These are phyloP conservation scores for Dendrobium officinale DNA, from an alignment of 106 monocot species.

Conservation along the genomic window DNA sequence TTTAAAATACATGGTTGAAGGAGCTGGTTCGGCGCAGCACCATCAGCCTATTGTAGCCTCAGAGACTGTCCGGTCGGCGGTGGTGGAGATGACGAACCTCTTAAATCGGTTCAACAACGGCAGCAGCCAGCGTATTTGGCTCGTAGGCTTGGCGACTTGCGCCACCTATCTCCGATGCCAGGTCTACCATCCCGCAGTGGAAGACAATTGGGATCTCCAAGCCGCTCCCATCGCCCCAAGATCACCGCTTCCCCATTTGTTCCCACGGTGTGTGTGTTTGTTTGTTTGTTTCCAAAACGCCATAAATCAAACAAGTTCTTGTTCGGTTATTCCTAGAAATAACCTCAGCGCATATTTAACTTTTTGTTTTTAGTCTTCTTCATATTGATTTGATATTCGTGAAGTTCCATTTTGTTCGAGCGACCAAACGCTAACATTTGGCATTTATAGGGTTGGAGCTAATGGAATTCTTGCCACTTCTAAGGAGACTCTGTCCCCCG, in stretches of 20 bases:
- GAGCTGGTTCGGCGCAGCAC: not conserved
- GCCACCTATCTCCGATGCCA: slow-evolving; percentile 82
- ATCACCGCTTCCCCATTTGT: slow-evolving; percentile 17
- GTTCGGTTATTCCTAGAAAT: not conserved
- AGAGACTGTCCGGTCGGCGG: slow-evolving; percentile 17
- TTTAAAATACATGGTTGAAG: slow-evolving; percentile 71
- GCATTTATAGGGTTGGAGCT: not conserved
- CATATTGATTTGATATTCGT: too few relatives aligned
- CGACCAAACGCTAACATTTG: not conserved
- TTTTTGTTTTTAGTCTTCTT: too few relatives aligned
- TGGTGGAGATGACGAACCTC: slow-evolving; percentile 47
- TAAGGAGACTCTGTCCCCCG: not conserved
- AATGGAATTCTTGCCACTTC: not conserved
- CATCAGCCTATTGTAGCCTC: slow-evolving; percentile 12
- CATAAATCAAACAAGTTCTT: not conserved
- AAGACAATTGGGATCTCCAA: slow-evolving; percentile 74
- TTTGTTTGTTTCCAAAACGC: not conserved
- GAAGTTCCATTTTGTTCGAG: too few relatives aligned
- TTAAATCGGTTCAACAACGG: slow-evolving; percentile 20
- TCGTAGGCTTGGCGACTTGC: slow-evolving; percentile 59
- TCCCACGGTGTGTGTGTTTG: slow-evolving; percentile 22
- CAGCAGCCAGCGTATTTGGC: slow-evolving; percentile 29
- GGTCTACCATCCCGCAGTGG: slow-evolving; percentile 69
- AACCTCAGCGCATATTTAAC: not conserved
- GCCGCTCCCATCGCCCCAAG: slow-evolving; percentile 57